A percentile compares a stretch with the other conserved stretches of the same genome.
These are phyloP conservation scores for Jacaranda copaia DNA, from an alignment of 257 asterid species.

Conservation along the genomic window DNA sequence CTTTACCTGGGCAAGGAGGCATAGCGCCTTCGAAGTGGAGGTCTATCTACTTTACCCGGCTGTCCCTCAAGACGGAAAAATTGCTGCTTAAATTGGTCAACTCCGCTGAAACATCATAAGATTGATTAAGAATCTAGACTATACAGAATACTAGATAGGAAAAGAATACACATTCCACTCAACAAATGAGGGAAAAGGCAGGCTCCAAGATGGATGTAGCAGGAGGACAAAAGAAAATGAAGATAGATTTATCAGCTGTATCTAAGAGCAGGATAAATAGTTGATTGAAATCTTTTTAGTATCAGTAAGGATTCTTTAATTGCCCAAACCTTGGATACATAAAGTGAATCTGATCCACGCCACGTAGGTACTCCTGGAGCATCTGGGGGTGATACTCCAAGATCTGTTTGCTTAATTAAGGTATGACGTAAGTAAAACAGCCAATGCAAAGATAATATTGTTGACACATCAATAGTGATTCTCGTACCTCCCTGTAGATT, in stretches of 20 bases:
- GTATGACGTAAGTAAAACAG: constrained; percentile 50
- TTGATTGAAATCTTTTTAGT: background rate
- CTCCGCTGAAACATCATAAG: constrained; percentile 63
- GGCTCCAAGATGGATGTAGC: background rate
- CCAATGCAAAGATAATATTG: constrained; percentile 34
- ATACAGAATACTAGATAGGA: too few species aligned
- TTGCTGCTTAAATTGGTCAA: constrained; percentile 89
- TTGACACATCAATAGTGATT: constrained; percentile 31
- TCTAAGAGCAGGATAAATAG: constrained; percentile 8
- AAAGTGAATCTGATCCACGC: constrained; percentile 90
- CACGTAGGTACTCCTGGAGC: constrained; percentile 93
- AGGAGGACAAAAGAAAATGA: background rate
- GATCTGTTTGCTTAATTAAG: constrained; percentile 72
- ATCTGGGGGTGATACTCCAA: constrained; percentile 99
- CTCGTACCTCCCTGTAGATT: constrained; percentile 88
- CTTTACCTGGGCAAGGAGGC: constrained; percentile 90
- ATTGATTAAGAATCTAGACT: background rate
- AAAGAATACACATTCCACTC: too few species aligned
- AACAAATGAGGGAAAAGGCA: background rate
- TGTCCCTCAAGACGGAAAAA: constrained; percentile 87
- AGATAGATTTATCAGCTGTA: background rate
- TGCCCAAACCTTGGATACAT: constrained; percentile 96
- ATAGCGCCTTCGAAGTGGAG: constrained; percentile 78
- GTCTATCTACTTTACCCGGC: constrained; percentile 60
- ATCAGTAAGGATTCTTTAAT: constrained; percentile 29